These are phyloP conservation scores for Solanum appendiculatum DNA, from an alignment of 257 asterid species.

Conservation along the genomic window DNA sequence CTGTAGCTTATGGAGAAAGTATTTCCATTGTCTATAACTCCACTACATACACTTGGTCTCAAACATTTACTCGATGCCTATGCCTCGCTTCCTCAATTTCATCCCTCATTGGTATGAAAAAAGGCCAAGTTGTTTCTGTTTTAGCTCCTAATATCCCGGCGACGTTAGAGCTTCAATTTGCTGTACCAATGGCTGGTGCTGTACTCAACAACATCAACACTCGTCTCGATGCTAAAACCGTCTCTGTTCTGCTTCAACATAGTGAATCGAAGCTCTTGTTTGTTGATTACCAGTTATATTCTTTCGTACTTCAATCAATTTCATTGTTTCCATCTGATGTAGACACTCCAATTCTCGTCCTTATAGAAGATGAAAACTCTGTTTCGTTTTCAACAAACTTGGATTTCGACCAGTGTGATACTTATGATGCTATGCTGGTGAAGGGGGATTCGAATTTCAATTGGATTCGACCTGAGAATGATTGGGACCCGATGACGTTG, in stretches of 20 bases:
- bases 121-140: constrained; percentile 49
- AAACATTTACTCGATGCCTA: constrained; percentile 43
- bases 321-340: constrained; percentile 25
- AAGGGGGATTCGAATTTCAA: constrained; percentile 25
- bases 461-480: constrained; percentile 49
- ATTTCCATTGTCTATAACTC: constrained; percentile 31
- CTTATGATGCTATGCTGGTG: constrained; percentile 48
- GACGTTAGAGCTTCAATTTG: constrained; percentile 75
- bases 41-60: constrained; percentile 49
- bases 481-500: constrained; percentile 57
- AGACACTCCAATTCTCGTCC: constrained; percentile 26
- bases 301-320: constrained; percentile 33
- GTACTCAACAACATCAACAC: constrained; percentile 55
- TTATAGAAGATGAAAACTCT: constrained; percentile 20
- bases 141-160: constrained; percentile 74
- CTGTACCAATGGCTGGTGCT: constrained; percentile 72
- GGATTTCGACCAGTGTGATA: neutral
- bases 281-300: constrained; percentile 30
- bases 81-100: constrained; percentile 36
- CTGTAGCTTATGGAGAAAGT: constrained; percentile 48
- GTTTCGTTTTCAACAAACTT: neutral
- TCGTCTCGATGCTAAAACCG: constrained; percentile 51
- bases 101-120: constrained; percentile 28
- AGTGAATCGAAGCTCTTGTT: constrained; percentile 47
- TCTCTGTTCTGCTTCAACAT: constrained; percentile 48